Evolutionary conservation across 1,139 yeast species (phyloP), one percentile per base, ranked within the genome.

Genomic region (Casaregolazyma suthepensis): DNA sequence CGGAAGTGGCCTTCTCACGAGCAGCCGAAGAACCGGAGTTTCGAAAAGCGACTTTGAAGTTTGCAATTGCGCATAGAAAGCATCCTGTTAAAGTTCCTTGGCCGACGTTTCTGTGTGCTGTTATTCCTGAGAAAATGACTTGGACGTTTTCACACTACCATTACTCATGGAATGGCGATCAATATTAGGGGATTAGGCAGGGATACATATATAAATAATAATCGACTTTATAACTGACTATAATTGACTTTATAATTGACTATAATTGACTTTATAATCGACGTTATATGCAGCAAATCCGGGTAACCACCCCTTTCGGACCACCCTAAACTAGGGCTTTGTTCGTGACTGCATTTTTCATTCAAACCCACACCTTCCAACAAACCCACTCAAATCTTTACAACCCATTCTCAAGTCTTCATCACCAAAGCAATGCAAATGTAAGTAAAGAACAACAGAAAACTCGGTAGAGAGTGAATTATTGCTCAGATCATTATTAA

Each of bases 381-480:
- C 43, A n/a, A 9, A 47, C 50, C 50, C 51, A 48, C 51, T 48
- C 51, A 46, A 20, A 26, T 46, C 40, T 46, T 35, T 35, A 35
- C 40, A 35, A 35, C 40, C 40, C 48, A 47, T 38, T 43, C 38
- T 47, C 50, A 38, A 47, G 42, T 43, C 43, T 47, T 40, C 51
- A 43, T 43, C 53, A 35, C n/a, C 17, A 35, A 13, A 57, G 57
- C 48, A 46, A 60, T 60, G 63, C 63, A 60, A 56, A 60, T 60
- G 61, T 58, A 53, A 51, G 61, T 58, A 47, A 15, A 29, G 20
- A 38, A 23, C 48, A 50, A 50, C 48, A 46, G 19, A 23, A 23
- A 46, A 50, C 45, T 18, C 38, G 9, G 12, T 19, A 40, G 19
- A 31, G 22, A 13, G n/a, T 15, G 50, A 22, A n/a, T 15, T 20